Evolutionary conservation across 2,329 filamentous ascomycete species (phyloP).

Genomic region (Fusarium stilboides): DNA sequence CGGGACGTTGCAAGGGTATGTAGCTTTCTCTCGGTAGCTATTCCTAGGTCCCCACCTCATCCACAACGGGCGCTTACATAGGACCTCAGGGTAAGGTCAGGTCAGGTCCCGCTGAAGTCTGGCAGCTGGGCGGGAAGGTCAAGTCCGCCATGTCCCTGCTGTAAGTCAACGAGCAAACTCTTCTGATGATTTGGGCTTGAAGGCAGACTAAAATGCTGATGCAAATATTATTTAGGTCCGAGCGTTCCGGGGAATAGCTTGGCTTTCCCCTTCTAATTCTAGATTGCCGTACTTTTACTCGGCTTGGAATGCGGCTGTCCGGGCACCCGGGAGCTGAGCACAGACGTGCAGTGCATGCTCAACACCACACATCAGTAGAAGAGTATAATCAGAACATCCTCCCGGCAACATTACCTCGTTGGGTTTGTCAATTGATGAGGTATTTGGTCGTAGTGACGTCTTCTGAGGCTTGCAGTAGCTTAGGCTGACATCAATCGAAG

Average conservation of each 20-base stretch:
- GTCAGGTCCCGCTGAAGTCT: neutral
- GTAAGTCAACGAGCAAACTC: too few species aligned
- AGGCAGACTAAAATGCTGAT: neutral
- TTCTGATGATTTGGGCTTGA: too few species aligned
- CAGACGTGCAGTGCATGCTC: slow-evolving; percentile 12
- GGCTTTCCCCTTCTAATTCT: slow-evolving; percentile 32
- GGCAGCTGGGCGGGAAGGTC: neutral
- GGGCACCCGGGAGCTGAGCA: slow-evolving; percentile 33
- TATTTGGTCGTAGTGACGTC: slow-evolving; percentile 16
- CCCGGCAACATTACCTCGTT: too few species aligned
- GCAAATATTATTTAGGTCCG: slow-evolving; percentile 20
- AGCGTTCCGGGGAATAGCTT: slow-evolving; percentile 38
- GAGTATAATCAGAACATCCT: too few species aligned
- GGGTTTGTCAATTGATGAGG: slow-evolving; percentile 9
- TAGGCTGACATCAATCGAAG: slow-evolving; percentile 15
- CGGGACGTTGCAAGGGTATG: slow-evolving; percentile 47
- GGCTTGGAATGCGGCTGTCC: slow-evolving; percentile 41
- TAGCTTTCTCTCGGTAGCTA: slow-evolving; percentile 47
- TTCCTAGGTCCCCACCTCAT: slow-evolving; percentile 26
- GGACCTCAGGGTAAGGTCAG: neutral
- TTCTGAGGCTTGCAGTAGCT: slow-evolving; percentile 45
- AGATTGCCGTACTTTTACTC: slow-evolving; percentile 36
- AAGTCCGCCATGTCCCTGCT: neutral
- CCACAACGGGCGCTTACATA: slow-evolving; percentile 35
- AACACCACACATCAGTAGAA: slow-evolving; percentile 14